A percentile compares a stretch with the other conserved stretches of the same genome.
phyloP scores from a whole-genome alignment of 176 grass and related monocot genomes.

The Zoysia pacifica region DNA sequence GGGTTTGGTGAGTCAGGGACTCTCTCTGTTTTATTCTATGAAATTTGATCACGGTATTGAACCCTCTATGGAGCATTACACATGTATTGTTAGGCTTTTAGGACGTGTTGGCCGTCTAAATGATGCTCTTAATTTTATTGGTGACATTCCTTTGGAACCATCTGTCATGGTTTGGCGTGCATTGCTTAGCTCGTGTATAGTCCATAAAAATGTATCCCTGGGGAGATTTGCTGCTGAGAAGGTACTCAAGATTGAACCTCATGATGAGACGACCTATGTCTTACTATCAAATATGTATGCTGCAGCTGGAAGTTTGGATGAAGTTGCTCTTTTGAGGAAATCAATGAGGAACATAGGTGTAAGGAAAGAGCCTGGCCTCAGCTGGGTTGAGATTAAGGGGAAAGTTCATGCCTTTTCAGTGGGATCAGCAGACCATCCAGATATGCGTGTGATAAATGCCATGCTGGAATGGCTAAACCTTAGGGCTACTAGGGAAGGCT shows the following conservation, averaged over 20 bases:
- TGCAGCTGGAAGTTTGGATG: conserved; percentile 54
- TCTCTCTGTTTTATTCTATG: conserved; percentile 53
- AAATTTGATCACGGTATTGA: conserved; percentile 34
- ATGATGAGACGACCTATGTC: conserved; percentile 54
- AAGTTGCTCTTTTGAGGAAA: conserved; percentile 55
- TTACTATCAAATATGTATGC: conserved; percentile 62
- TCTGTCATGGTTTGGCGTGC: conserved; percentile 57
- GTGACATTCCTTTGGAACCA: conserved; percentile 47
- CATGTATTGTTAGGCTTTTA: conserved; percentile 57
- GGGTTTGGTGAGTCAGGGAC: conserved; percentile 40
- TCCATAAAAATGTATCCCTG: conserved; percentile 53
- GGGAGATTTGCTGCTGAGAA: conserved; percentile 57
- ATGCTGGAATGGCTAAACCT: conserved; percentile 53
- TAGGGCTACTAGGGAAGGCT: conserved; percentile 32
- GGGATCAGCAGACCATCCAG: conserved; percentile 49
- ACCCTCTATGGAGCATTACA: conserved; percentile 59
- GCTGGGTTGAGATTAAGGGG: conserved; percentile 60
- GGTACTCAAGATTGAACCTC: conserved; percentile 52
- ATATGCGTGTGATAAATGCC: conserved; percentile 57
- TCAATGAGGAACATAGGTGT: conserved; percentile 56
- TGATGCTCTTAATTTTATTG: conserved; percentile 50
- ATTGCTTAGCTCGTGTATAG: conserved; percentile 53
- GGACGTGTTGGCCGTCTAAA: conserved; percentile 44
- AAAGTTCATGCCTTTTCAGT: conserved; percentile 50
- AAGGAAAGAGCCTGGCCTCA: conserved; percentile 52